Conservation (phyloP, 1,284 basidiomycete species). For the Nidula niveotomentosa region DNA sequence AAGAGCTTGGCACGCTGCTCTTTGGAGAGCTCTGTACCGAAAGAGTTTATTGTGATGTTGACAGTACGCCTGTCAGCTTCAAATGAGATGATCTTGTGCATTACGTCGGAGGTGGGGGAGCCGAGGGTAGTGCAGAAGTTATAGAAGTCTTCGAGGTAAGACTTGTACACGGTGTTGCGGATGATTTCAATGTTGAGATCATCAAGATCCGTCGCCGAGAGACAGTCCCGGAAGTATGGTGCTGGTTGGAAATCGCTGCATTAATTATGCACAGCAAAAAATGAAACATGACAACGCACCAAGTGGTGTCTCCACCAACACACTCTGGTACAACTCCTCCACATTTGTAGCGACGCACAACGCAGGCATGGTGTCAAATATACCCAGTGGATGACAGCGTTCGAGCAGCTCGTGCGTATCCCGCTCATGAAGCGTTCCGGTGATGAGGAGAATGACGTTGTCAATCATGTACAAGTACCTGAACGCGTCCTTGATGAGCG, state of each 20-base stretch:
- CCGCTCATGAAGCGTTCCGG: slow-evolving; percentile 95
- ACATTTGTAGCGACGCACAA: slow-evolving; percentile 99
- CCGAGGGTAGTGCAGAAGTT: slow-evolving; percentile 80
- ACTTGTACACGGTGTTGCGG: slow-evolving; percentile 99
- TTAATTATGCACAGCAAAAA: slow-evolving; percentile 4
- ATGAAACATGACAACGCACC: slow-evolving; percentile 49
- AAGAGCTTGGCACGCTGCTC: slow-evolving; percentile 96
- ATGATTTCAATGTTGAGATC: slow-evolving; percentile 99
- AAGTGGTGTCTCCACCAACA: slow-evolving; percentile 96
- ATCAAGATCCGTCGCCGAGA: slow-evolving; percentile 95
- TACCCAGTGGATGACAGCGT: slow-evolving; percentile 95
- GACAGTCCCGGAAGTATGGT: slow-evolving; percentile 95
- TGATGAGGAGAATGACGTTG: slow-evolving; percentile 97
- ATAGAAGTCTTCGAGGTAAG: slow-evolving; percentile 98
- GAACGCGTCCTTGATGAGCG: slow-evolving; percentile 2
- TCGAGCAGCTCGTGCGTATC: slow-evolving; percentile 97
- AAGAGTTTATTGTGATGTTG: slow-evolving; percentile 99
- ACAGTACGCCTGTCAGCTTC: slow-evolving; percentile 97
- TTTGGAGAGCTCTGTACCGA: slow-evolving; percentile 93
- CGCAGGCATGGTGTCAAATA: slow-evolving; percentile 99
- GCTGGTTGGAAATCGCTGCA: slow-evolving; percentile 46
- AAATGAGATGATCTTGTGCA: slow-evolving; percentile 89
- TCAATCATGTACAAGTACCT: slow-evolving; percentile 99
- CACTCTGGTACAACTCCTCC: slow-evolving; percentile 98
- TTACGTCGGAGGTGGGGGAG: slow-evolving; percentile 85